Conservation (phyloP, 345 rosid species). For the Sisymbrium irio region DNA sequence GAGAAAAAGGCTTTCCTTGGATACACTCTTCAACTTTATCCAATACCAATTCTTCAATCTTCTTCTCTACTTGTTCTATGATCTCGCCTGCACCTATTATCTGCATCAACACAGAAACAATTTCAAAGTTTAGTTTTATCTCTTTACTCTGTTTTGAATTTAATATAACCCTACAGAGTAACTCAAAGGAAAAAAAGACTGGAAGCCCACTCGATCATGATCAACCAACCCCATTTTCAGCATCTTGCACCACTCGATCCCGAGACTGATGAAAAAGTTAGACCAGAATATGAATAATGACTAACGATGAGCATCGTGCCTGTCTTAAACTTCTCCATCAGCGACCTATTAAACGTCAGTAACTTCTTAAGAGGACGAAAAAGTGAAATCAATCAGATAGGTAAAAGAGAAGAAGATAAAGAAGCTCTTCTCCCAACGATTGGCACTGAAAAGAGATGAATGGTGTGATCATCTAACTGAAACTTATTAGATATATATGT, state of each 20-base stretch:
- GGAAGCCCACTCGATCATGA: no score
- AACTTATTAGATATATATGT: no score
- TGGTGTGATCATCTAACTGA: no score
- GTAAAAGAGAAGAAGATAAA: not conserved
- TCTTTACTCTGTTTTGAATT: no score
- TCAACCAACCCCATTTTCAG: no score
- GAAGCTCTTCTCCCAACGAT: constrained; percentile 88
- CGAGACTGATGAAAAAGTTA: no score
- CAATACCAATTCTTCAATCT: constrained; percentile 44
- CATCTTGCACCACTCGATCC: constrained; percentile 23
- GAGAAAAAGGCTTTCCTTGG: constrained; percentile 50
- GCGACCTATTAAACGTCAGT: constrained; percentile 43
- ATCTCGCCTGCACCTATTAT: constrained; percentile 19
- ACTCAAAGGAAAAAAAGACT: not conserved
- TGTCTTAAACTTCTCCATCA: constrained; percentile 75
- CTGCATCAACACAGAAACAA: constrained; percentile 38
- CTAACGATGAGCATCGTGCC: constrained; percentile 81
- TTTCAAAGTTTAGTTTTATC: not conserved
- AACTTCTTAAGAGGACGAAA: not conserved
- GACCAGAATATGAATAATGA: constrained; percentile 54
- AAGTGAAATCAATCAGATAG: not conserved
- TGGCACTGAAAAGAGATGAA: constrained; percentile 63
- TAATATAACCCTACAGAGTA: not conserved
- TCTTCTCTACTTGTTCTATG: not conserved
- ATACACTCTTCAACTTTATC: constrained; percentile 44